Evolutionary conservation across 805 yeast genomes (phyloP).

Genomic region (Scheffersomyces spartinae): DNA sequence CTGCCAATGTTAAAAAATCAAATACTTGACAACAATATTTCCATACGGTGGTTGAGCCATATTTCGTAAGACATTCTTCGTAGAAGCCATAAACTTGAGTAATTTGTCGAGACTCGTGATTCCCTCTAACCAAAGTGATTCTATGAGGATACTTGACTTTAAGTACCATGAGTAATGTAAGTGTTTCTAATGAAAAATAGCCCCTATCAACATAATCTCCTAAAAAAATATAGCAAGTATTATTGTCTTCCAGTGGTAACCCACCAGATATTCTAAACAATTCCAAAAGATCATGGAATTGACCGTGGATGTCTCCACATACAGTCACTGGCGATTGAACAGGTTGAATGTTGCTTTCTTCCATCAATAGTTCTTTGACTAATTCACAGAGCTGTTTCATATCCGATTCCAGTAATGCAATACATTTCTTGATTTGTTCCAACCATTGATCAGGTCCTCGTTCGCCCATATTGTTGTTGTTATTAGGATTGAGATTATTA

Average conservation of each 20-base stretch:
- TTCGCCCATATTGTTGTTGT: slow-evolving; percentile 43
- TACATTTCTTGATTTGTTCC: slow-evolving; percentile 85
- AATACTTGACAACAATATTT: slow-evolving; percentile 93
- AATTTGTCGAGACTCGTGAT: slow-evolving; percentile 93
- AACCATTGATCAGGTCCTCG: slow-evolving; percentile 95
- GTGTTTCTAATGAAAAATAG: slow-evolving; percentile 89
- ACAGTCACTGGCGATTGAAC: slow-evolving; percentile 90
- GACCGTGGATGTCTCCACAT: slow-evolving; percentile 97
- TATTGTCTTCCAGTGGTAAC: slow-evolving; percentile 63
- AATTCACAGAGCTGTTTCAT: slow-evolving; percentile 95
- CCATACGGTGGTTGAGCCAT: slow-evolving; percentile 94
- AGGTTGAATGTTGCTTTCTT: slow-evolving; percentile 90
- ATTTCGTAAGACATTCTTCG: slow-evolving; percentile 88
- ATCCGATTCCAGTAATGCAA: slow-evolving; percentile 78
- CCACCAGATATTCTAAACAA: slow-evolving; percentile 89
- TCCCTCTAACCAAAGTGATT: slow-evolving; percentile 91
- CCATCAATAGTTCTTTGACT: slow-evolving; percentile 92
- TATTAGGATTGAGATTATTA: too few relatives aligned
- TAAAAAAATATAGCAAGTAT: slow-evolving; percentile 61
- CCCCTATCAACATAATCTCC: slow-evolving; percentile 98
- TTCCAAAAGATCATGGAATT: slow-evolving; percentile 88
- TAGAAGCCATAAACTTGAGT: slow-evolving; percentile 98
- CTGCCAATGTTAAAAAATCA: slow-evolving; percentile 88
- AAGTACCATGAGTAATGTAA: slow-evolving; percentile 84
- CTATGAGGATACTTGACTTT: slow-evolving; percentile 81